These are phyloP conservation scores for Neonectria ditissima DNA, from an alignment of 2,329 filamentous ascomycete species.

Conservation along the genomic window DNA sequence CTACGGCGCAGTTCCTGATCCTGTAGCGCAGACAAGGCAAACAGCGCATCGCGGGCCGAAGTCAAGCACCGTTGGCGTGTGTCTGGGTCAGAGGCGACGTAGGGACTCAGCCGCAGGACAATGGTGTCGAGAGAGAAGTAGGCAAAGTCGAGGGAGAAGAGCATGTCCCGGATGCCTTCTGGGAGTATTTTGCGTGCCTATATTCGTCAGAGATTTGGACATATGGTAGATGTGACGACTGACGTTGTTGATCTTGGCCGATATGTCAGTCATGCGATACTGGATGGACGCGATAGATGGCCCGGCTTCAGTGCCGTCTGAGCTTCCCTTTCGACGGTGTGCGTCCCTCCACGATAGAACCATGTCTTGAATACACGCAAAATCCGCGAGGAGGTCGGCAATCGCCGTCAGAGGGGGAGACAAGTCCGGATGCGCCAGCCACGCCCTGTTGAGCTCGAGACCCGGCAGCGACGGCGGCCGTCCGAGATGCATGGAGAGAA, in stretches of 20 bases:
- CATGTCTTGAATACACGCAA: slow-evolving; percentile 14
- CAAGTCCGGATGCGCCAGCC: slow-evolving; percentile 15
- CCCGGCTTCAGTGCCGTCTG: neutral
- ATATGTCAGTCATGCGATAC: slow-evolving; percentile 9
- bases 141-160: slow-evolving; percentile 9
- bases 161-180: neutral
- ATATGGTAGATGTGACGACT: neutral
- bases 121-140: slow-evolving; percentile 12
- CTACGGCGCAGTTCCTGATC: neutral
- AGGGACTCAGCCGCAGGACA: slow-evolving; percentile 1
- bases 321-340: neutral
- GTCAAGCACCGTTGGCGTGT: slow-evolving; percentile 8
- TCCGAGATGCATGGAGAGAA: slow-evolving; percentile 14
- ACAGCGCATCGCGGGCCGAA: slow-evolving; percentile 10
- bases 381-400: slow-evolving; percentile 11
- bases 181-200: neutral
- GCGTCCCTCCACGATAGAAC: neutral
- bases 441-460: slow-evolving; percentile 13
- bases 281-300: slow-evolving; percentile 1
- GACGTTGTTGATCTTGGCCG: slow-evolving; percentile 5
- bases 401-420: neutral
- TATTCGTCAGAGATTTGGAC: neutral
- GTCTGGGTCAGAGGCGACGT: slow-evolving; percentile 13
- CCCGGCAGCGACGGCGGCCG: slow-evolving; percentile 8
- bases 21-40: slow-evolving; percentile 13